Conservation (phyloP, 2,329 filamentous ascomycete genomes). For the Thelonectria discophora region DNA sequence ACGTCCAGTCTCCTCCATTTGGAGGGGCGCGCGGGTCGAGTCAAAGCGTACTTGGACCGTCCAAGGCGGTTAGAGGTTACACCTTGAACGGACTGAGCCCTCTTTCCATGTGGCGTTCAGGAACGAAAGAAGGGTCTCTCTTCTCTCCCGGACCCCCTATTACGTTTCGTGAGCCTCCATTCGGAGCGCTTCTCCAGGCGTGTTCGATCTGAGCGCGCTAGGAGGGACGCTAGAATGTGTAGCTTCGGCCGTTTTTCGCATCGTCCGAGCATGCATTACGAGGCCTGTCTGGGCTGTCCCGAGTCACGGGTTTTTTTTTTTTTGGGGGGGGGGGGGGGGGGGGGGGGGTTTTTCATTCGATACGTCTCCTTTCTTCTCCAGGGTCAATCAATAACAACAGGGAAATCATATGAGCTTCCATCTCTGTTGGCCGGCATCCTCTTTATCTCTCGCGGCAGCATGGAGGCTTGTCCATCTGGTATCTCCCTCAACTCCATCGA, state of each 20-base stretch:
- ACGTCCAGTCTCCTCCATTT: slow-evolving; percentile 1
- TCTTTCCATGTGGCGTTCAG: slow-evolving; percentile 11
- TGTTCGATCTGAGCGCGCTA: slow-evolving; percentile 5
- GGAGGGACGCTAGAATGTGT: slow-evolving; percentile 5
- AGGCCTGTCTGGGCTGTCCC: slow-evolving; percentile 1
- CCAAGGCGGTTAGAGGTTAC: slow-evolving; percentile 5
- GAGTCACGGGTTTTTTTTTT: background rate
- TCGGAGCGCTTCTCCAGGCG: background rate
- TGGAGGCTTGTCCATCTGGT: background rate
- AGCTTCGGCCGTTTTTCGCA: slow-evolving; percentile 14
- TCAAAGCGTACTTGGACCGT: background rate
- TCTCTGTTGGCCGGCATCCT: background rate
- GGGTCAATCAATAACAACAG: too few species aligned
- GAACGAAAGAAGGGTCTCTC: background rate
- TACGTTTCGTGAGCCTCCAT: slow-evolving; percentile 8
- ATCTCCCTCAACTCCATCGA: background rate
- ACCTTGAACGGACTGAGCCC: background rate
- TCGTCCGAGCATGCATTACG: background rate
- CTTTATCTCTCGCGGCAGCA: too few species aligned
- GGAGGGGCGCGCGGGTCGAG: background rate
- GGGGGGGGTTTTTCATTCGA: too few species aligned
- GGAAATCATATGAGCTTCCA: background rate
- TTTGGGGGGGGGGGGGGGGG: too few species aligned
- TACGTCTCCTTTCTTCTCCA: too few species aligned
- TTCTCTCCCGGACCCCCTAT: slow-evolving; percentile 1